A percentile compares a stretch with the other conserved stretches of the same genome.
phyloP scores from a whole-genome alignment of 208 protist species.

The Leishmania amazonensis region DNA sequence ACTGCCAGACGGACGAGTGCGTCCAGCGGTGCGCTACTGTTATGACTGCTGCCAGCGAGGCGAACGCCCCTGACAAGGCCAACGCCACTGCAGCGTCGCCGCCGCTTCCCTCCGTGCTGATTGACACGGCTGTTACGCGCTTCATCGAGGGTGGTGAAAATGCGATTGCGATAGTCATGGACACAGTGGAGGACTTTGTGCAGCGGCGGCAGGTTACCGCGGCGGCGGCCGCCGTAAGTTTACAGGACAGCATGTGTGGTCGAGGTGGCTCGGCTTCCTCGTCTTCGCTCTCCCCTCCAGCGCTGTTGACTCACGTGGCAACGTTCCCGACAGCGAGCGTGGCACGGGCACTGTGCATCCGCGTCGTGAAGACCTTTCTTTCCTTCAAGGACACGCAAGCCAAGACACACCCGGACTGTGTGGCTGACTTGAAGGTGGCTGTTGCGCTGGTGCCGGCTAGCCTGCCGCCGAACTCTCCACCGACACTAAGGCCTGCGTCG shows the following conservation, averaged over 20 bases:
- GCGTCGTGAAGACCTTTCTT: conserved; percentile 15
- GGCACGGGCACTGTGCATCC: conserved; percentile 9
- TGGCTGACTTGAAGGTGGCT: conserved; percentile 21
- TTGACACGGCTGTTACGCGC: conserved; percentile 19
- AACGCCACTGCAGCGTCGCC: background rate
- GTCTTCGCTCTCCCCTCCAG: background rate
- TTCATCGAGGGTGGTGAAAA: conserved; percentile 43
- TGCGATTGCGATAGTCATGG: conserved; percentile 38
- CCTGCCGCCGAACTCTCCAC: background rate
- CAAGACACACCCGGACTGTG: background rate
- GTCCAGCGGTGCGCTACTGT: conserved; percentile 23
- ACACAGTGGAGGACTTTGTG: conserved; percentile 10
- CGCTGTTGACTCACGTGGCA: background rate
- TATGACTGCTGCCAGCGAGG: too few relatives aligned
- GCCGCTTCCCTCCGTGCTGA: conserved; percentile 32
- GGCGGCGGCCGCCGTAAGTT: background rate
- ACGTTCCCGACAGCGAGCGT: conserved; percentile 3
- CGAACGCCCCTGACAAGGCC: background rate
- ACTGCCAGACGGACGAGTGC: conserved; percentile 47
- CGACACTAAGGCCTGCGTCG: background rate
- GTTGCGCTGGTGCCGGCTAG: conserved; percentile 16
- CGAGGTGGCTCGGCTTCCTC: background rate
- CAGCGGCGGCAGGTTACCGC: background rate
- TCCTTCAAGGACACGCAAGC: conserved; percentile 11
- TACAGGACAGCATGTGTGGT: background rate